Base-by-base conservation (phyloP, 441 rosid species). In the Populus hybrid region DNA sequence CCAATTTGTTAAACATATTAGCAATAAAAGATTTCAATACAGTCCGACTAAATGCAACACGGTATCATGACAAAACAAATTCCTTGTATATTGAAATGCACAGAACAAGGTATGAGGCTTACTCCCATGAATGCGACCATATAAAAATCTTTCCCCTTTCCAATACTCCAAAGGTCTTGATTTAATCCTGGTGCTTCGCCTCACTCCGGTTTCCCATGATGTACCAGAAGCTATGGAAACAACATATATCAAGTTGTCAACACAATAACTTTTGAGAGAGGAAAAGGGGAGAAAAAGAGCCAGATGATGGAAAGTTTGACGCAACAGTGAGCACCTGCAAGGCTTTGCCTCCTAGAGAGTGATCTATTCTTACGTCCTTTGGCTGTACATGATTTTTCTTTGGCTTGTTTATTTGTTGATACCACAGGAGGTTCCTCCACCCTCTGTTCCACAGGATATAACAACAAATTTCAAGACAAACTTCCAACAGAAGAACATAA, bases 81-180 rank as follows among this genome's bases (percentile, higher is more conserved):
- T 32, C 63, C 59, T 21, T 73, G 14, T n/a, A 11, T 64, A 4
- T 32, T 63, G 32, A n/a, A 78, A 24, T 63, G 46, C 46, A 34
- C 3, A 42, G 57, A 30, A 69, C 68, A 78, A 79, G 70, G 72
- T 73, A 80, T 97, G 72, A 66, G 73, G 79, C 97, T 92, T 84
- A 95, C 99, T 91, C 69, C 80, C 72, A 84, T 94, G 97, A 78
- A 95, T 77, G 20, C 99, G 98, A 12, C 98, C 99, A 73, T 87
- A 94, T 63, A 95, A 81, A 83, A 94, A 93, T 79, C 93, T 87
- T 83, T 96, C 99, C 32, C 98, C 99, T 84, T 83, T 96, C 99
- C 99, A 96, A 81, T 80, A 94, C 84, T 93, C 95, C 76, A 96
- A 87, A 78, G 98, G 98, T 84, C 97, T 90, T 67, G 99, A 90